Base-by-base conservation (phyloP, 495 filamentous ascomycete species). In the Lasiosphaeriaceae sp. region DNA sequence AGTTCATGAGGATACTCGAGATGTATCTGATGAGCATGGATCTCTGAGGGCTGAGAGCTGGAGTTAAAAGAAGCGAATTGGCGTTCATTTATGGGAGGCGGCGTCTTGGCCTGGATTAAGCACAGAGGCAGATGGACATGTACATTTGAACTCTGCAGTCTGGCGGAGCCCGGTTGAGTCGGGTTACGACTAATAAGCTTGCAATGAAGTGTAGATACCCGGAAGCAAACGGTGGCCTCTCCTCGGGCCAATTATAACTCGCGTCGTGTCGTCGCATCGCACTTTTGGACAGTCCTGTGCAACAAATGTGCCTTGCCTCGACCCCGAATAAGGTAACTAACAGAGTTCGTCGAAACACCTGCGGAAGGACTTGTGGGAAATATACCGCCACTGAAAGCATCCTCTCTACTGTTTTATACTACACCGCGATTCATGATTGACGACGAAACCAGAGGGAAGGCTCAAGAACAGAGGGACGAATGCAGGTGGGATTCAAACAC, bases 1-100 rank as follows among this genome's bases (percentile, higher is more conserved):
- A 96, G 76, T 93, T 96, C 69, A 97, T 98, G 91, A 83, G 93
- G 61, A 86, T 98, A 52, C 82, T 93, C 52, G 94, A 98, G 77
- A 92, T 90, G 67, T 90, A 90, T 69, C 71, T 93, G 35, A 96
- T 96, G 90, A 90, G 86, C 44, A 93, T 96, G 83, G 93, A 95
- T 20, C 70, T 79, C 70, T 79, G 57, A 71, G 37, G 44, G 17
- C 11, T n/a, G 3, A 31, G 26, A 31, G 37, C 44, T 46, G 9
- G 12, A 47, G 59, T 31, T 9, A 31, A 31, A 31, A 31, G 26
- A 31, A 14, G 29, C 35, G 35, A n/a, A 29, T 51, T 39, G 54
- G 54, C 54, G 54, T 51, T 43, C 26, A 3, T 21, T 24, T 17
- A 52, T 26, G 20, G 48, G 49, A 14, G 19, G 39, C 37, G 50